Evolutionary conservation across 2,329 filamentous ascomycete genomes (phyloP).

Genomic region (Penicillium sp.): DNA sequence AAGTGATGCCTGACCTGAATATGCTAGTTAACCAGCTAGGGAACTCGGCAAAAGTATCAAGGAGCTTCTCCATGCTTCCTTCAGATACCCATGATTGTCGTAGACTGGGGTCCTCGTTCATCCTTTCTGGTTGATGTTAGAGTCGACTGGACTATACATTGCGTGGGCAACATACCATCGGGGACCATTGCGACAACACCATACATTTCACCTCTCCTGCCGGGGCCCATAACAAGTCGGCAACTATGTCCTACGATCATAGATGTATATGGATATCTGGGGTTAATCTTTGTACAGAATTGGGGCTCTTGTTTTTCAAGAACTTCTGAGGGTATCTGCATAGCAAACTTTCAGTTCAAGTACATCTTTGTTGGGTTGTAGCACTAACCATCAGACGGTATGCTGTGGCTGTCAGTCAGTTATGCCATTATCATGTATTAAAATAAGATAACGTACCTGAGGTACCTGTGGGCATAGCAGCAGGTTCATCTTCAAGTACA

Average conservation of each 20-base stretch:
- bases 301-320: slow-evolving; percentile 14
- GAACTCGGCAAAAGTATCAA: slow-evolving; percentile 44
- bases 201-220: slow-evolving; percentile 41
- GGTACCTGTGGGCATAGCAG: slow-evolving; percentile 10
- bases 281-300: slow-evolving; percentile 34
- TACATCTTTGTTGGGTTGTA: no score
- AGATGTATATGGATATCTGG: slow-evolving; percentile 42
- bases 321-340: slow-evolving; percentile 10
- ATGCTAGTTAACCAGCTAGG: slow-evolving; percentile 37
- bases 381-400: slow-evolving; percentile 15
- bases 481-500: slow-evolving; percentile 14
- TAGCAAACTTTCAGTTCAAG: no score
- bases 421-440: background rate
- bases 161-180: slow-evolving; percentile 24
- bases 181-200: slow-evolving; percentile 49
- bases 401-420: background rate
- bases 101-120: slow-evolving; percentile 36
- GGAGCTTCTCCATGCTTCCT: slow-evolving; percentile 35
- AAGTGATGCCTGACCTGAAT: slow-evolving; percentile 20
- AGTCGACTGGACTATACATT: background rate
- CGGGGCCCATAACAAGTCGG: slow-evolving; percentile 49
- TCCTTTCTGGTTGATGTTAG: slow-evolving; percentile 24
- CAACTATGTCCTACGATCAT: slow-evolving; percentile 40
- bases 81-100: slow-evolving; percentile 43
- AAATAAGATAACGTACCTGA: slow-evolving; percentile 8